Percentiles rank a stretch among this genome's conserved stretches.
Conservation (phyloP, 495 filamentous ascomycete genomes). For the Peziza echinospora region DNA sequence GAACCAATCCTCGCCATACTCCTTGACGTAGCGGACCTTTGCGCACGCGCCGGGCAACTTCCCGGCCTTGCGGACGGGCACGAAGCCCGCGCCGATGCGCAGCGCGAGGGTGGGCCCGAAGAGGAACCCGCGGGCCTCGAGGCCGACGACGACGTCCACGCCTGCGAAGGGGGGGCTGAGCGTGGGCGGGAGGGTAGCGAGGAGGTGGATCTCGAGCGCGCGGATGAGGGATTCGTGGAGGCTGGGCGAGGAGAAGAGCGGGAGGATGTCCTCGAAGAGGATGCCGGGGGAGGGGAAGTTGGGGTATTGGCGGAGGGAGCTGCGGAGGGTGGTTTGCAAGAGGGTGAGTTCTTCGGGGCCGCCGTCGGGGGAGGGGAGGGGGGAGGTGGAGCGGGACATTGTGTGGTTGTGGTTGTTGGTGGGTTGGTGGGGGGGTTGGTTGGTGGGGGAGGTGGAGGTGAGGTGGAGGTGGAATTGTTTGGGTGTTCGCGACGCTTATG, state of each 20-base stretch:
- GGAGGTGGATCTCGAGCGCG: slow-evolving; percentile 69
- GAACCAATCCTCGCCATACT: slow-evolving; percentile 92
- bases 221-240: slow-evolving; percentile 59
- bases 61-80: slow-evolving; percentile 84
- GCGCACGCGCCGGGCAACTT: slow-evolving; percentile 82
- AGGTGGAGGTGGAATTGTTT: too few species aligned
- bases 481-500: too few species aligned
- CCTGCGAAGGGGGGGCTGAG: slow-evolving; percentile 28
- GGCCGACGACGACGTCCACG: slow-evolving; percentile 76
- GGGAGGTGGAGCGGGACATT: too few species aligned
- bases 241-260: slow-evolving; percentile 71
- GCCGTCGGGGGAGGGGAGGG: too few species aligned
- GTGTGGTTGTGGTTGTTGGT: too few species aligned
- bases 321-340: slow-evolving; percentile 24
- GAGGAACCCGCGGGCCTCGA: slow-evolving; percentile 88
- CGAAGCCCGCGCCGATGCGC: slow-evolving; percentile 68
- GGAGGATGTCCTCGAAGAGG: slow-evolving; percentile 95
- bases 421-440: too few species aligned
- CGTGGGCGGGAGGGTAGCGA: slow-evolving; percentile 27
- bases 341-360: slow-evolving; percentile 12
- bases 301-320: slow-evolving; percentile 50
- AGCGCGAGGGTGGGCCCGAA: slow-evolving; percentile 83
- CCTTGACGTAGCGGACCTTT: slow-evolving; percentile 72
- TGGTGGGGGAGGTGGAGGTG: background rate
- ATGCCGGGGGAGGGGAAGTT: slow-evolving; percentile 92